phyloP scores from a whole-genome alignment of 176 grass and related monocot genomes.

The Canna indica region DNA sequence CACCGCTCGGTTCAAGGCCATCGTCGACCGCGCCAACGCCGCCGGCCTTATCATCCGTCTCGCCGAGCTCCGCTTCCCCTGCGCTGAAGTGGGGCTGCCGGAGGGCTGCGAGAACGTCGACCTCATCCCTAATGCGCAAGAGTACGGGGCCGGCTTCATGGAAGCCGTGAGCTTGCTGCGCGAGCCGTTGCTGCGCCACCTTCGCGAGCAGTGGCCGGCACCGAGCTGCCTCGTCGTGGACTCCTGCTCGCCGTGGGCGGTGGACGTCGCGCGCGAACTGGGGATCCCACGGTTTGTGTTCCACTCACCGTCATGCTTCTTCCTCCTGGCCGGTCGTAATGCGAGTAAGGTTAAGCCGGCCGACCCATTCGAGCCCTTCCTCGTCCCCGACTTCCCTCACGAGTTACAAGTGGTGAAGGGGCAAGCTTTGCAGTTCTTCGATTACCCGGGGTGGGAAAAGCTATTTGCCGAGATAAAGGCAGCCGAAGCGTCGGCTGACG shows the following conservation, averaged over 20 bases:
- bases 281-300: slow-evolving; percentile 24
- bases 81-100: slow-evolving; percentile 8
- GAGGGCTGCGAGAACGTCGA: slow-evolving; percentile 26
- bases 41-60: slow-evolving; percentile 7
- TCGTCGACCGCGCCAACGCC: slow-evolving; percentile 20
- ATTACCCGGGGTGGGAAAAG: background rate
- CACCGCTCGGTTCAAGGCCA: slow-evolving; percentile 16
- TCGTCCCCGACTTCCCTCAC: slow-evolving; percentile 24
- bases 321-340: slow-evolving; percentile 4
- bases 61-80: slow-evolving; percentile 21
- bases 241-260: slow-evolving; percentile 9
- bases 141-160: slow-evolving; percentile 16
- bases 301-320: background rate
- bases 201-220: background rate
- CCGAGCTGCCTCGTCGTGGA: slow-evolving; percentile 30
- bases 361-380: slow-evolving; percentile 22
- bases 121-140: slow-evolving; percentile 24
- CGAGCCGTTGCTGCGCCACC: slow-evolving; percentile 26
- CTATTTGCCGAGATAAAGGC: background rate
- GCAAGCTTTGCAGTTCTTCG: background rate
- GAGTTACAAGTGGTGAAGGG: slow-evolving; percentile 12
- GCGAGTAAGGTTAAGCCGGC: background rate
- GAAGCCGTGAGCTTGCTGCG: slow-evolving; percentile 11
- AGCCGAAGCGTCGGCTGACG: slow-evolving; percentile 4
- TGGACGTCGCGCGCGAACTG: slow-evolving; percentile 20